A percentile compares a stretch with the other conserved stretches of the same genome.
Evolutionary conservation across 768 basidiomycete genomes (phyloP).

Genomic region (Leucocoprinus leucothites): DNA sequence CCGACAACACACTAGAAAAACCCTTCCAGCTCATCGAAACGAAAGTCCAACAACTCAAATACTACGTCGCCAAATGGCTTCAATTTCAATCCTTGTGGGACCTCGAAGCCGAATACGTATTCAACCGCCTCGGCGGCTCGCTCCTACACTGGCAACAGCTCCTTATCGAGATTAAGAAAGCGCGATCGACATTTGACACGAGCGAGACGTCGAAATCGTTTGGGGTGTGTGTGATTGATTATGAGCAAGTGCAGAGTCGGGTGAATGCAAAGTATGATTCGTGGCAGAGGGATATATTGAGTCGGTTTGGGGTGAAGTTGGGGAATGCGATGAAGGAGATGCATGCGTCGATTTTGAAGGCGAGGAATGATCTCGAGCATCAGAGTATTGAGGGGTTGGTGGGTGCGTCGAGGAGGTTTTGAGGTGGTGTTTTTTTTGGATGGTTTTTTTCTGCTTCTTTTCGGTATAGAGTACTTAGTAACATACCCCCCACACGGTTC

Average conservation of each 20-base stretch:
- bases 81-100: conserved; percentile 99
- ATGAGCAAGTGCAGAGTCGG: conserved; percentile 95
- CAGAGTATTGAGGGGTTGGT: conserved; percentile 93
- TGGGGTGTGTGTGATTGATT: conserved; percentile 93
- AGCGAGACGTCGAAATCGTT: conserved; percentile 91
- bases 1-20: conserved; percentile 68
- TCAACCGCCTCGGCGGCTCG: conserved; percentile 91
- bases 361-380: conserved; percentile 92
- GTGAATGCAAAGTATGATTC: conserved; percentile 99
- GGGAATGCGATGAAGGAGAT: conserved; percentile 97
- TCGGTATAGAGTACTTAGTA: too few species aligned
- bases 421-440: conserved; percentile 15
- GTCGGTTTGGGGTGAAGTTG: conserved; percentile 88
- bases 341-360: conserved; percentile 89
- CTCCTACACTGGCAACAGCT: conserved; percentile 94
- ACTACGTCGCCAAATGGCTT: conserved; percentile 96
- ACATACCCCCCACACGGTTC: too few species aligned
- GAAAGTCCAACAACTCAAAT: conserved; percentile 83
- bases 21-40: conserved; percentile 85
- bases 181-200: conserved; percentile 94
- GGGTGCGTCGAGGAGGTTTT: conserved; percentile 49
- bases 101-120: conserved; percentile 94
- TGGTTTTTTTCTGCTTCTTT: too few species aligned
- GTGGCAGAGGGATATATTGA: conserved; percentile 95
- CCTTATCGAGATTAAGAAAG: conserved; percentile 94